Evolutionary conservation across 768 basidiomycete genomes (phyloP).

Genomic region (Sporobolomyces phaffii): DNA sequence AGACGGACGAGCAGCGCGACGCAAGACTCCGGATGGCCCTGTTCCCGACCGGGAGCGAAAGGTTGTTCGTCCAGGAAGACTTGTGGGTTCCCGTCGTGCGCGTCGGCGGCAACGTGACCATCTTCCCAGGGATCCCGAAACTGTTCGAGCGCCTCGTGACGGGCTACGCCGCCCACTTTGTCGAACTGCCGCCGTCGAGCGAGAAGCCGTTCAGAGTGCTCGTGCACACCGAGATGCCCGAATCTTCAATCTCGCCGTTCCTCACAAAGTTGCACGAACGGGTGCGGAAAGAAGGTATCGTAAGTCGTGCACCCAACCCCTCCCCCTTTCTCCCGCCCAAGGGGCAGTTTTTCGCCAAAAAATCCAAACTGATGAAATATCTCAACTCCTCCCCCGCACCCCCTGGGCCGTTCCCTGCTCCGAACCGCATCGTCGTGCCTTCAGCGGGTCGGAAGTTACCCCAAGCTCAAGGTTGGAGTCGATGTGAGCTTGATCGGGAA

Average conservation of each 20-base stretch:
- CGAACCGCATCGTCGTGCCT: neutral
- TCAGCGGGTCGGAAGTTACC: slow-evolving; percentile 33
- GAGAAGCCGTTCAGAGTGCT: slow-evolving; percentile 73
- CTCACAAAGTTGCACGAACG: slow-evolving; percentile 69
- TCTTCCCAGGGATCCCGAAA: slow-evolving; percentile 83
- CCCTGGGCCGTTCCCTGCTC: neutral
- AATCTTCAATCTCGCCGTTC: slow-evolving; percentile 82
- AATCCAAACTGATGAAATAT: no score
- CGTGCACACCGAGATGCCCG: slow-evolving; percentile 70
- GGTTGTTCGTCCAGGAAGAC: slow-evolving; percentile 69
- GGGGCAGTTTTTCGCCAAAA: no score
- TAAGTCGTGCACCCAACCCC: no score
- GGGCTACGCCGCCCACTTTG: slow-evolving; percentile 58
- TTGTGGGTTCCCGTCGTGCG: slow-evolving; percentile 77
- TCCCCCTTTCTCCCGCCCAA: no score
- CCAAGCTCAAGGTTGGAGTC: slow-evolving; percentile 54
- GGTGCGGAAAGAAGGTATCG: slow-evolving; percentile 71
- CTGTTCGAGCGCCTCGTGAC: slow-evolving; percentile 26
- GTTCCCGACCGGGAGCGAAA: slow-evolving; percentile 69
- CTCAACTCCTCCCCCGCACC: slow-evolving; percentile 53
- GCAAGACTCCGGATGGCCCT: slow-evolving; percentile 84
- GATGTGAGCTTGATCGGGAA: slow-evolving; percentile 62
- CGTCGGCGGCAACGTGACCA: slow-evolving; percentile 74
- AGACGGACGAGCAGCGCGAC: slow-evolving; percentile 65
- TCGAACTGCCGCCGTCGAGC: slow-evolving; percentile 69